Base-by-base conservation (phyloP, 2,329 filamentous ascomycete genomes). In the Aspergillus floridensis region DNA sequence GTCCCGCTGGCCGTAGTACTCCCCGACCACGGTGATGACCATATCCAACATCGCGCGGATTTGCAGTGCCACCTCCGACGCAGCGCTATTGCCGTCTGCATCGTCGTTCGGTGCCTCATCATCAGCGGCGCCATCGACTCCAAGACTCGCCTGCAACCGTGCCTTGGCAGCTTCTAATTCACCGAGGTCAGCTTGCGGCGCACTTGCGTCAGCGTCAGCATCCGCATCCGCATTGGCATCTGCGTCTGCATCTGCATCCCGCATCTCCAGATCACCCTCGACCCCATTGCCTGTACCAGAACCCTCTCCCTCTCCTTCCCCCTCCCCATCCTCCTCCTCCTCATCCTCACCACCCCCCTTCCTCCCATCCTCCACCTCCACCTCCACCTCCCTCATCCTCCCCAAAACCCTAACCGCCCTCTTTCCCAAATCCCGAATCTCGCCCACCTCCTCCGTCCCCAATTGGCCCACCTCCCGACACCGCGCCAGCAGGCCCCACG, bases 1-100 rank as follows among this genome's bases (percentile, higher is more conserved):
- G 74, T 98, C 93, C 64, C 88, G 83, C 76, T 98, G 93, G 1
- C 93, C 92, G 76, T 93, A 98, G 65, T 90, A 86, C 76, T 96
- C 92, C 67, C 92, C 93, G 51, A 90, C 88, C 38, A 97, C 83
- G 0, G 91, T 95, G 66, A 97, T 80, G 56, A 97, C 91, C 91
- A 96, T 96, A 76, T 96, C 93, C 35, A 97, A 81, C 46, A 92
- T 92, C n/a, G 87, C 88, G 29, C 84, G 81, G 19, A 68, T 72
- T 59, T 75, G 68, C 51, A 65, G 65, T 14, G 56, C 57, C 35
- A 64, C 53, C 69, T 69, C 59, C 38, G 38, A 44, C 14, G 38
- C 38, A 59, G 70, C 58, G 6, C 50, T 57, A 4, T 68, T 65
- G 22, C 71, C 51, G n/a, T 58, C 52, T 21, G 32, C 22, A 6